Conservation (phyloP, 306 rosid genomes). For the Astragalus membranaceus region DNA sequence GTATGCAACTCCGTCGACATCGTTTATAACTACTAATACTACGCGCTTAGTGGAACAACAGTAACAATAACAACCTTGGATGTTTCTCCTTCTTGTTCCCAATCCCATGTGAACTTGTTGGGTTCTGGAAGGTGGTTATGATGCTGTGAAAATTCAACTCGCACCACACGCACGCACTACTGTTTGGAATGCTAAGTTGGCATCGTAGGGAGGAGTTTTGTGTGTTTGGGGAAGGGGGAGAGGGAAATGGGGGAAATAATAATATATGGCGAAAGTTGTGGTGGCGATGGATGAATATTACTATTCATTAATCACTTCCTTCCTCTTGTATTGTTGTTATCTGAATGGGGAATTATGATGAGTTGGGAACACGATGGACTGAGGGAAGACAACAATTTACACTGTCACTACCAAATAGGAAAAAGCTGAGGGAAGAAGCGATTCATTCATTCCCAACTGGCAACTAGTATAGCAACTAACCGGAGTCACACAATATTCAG, state of each 20-base stretch:
- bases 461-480: not conserved
- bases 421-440: not conserved
- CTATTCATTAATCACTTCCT: not conserved
- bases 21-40: not conserved
- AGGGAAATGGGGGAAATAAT: not conserved
- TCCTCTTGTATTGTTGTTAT: not conserved
- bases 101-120: constrained; percentile 79
- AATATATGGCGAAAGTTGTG: constrained; percentile 27
- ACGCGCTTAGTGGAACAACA: not conserved
- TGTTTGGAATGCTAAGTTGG: not conserved
- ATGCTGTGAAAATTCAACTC: not conserved
- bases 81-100: constrained; percentile 40
- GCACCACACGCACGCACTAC: not conserved
- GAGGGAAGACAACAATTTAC: not conserved
- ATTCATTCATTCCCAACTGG: not conserved
- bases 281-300: not conserved
- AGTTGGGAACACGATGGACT: not conserved
- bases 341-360: not conserved
- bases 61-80: not conserved
- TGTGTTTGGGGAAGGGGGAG: not conserved
- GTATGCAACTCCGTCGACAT: constrained; percentile 16
- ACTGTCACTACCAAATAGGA: not conserved
- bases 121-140: not conserved
- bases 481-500: constrained; percentile 8
- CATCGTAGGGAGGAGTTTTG: not conserved